Base-by-base conservation (phyloP, 169 alveolate genomes). In the Cryptosporidium tyzzeri region DNA sequence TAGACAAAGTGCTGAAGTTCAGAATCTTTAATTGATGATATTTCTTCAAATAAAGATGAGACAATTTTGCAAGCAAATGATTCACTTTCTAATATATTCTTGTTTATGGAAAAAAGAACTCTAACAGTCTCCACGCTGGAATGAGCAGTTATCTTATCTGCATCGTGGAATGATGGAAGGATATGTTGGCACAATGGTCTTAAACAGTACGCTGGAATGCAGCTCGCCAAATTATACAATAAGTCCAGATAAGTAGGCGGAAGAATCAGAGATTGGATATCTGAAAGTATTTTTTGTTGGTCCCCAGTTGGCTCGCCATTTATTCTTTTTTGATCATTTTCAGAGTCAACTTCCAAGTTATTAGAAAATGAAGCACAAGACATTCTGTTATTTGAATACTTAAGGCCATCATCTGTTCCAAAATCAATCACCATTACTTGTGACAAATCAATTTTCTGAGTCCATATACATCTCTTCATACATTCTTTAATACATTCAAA, bases 161-260 rank as follows among this genome's bases (percentile, higher is more conserved):
- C 65, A 80, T 80, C 89, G 35, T 80, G 89, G 39, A 80, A 80
- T 5, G 89, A 80, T 21, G 89, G 89, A 31, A 80, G 67, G 16
- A 80, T 80, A 26, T 80, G 89, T 29, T 80, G 89, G 14, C 89
- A 80, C 26, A 80, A 65, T 45, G 89, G 89, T 23, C 89, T 69
- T 44, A 80, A 65, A 41, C 89, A 80, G 29, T 31, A 80, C 8
- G 89, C 59, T 80, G 89, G 89, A 18, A 80, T 80, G 53, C 53
- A 26, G 41, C 44, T 65, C 21, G 89, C 89, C 14, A 80, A 16
- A 44, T 33, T 65, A 48, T 37, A 44, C 18, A 80, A 44, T n/a
- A 80, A 45, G 59, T 65, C 44, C 35, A 80, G 37, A 65, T 80
- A 65, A 4, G 59, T 80, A 12, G 61, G 62, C 4, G 89, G 75